phyloP scores from a whole-genome alignment of 73 alveolate species.

The Paramecium primaurelia region DNA sequence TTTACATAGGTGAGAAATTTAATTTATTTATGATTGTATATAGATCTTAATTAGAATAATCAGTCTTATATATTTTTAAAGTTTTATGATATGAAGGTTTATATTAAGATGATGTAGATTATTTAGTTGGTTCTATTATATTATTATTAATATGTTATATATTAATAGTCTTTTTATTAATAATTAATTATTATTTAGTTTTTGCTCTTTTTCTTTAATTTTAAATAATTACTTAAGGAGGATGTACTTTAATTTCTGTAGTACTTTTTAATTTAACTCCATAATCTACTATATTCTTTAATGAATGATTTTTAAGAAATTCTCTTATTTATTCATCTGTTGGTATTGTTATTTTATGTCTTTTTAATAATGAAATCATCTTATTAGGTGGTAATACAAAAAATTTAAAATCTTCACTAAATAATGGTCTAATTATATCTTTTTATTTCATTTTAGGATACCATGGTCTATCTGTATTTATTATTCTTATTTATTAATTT shows the following conservation, averaged over 20 bases:
- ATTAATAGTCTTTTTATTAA: background rate
- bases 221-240: background rate
- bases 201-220: background rate
- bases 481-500: background rate
- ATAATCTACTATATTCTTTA: background rate
- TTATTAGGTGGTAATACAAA: slow-evolving; percentile 40
- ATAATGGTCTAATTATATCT: background rate
- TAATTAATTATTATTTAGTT: background rate
- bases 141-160: background rate
- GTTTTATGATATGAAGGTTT: background rate
- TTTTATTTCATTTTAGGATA: background rate
- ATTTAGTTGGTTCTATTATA: background rate
- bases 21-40: background rate
- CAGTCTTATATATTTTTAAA: background rate
- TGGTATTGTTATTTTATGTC: slow-evolving; percentile 26
- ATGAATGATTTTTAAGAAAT: background rate
- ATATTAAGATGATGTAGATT: background rate
- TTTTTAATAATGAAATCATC: background rate
- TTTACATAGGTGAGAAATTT: background rate
- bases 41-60: background rate
- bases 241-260: background rate
- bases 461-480: slow-evolving; percentile 7
- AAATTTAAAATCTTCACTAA: slow-evolving; percentile 23
- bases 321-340: slow-evolving; percentile 47
- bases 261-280: background rate